phyloP scores from a whole-genome alignment of 495 filamentous ascomycete genomes.

The Talaromyces nanjingensis region DNA sequence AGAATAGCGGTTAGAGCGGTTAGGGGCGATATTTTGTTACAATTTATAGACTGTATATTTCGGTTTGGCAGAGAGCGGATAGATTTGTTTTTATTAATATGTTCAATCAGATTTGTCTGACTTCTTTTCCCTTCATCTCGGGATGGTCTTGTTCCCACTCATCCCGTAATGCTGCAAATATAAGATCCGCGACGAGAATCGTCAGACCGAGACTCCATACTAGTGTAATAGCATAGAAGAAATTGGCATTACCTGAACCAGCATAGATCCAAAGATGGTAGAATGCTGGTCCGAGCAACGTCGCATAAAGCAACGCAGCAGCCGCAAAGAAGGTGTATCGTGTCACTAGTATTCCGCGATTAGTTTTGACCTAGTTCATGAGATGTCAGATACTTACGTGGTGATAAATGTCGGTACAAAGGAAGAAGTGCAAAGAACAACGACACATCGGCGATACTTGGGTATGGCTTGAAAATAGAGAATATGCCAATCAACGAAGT shows the following conservation, averaged over 20 bases:
- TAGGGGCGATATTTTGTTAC: neutral
- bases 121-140: slow-evolving; percentile 79
- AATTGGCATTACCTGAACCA: slow-evolving; percentile 95
- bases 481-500: slow-evolving; percentile 79
- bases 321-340: slow-evolving; percentile 85
- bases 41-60: neutral
- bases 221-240: slow-evolving; percentile 97
- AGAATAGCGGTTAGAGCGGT: neutral
- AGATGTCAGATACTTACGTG: slow-evolving; percentile 47
- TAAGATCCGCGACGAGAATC: slow-evolving; percentile 68
- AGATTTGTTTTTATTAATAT: slow-evolving; percentile 9
- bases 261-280: slow-evolving; percentile 99
- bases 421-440: slow-evolving; percentile 77
- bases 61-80: neutral
- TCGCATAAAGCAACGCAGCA: slow-evolving; percentile 76
- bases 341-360: slow-evolving; percentile 53
- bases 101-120: slow-evolving; percentile 65
- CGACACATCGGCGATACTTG: slow-evolving; percentile 79
- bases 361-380: neutral
- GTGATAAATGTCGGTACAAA: slow-evolving; percentile 90
- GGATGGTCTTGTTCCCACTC: slow-evolving; percentile 93
- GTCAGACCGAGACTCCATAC: slow-evolving; percentile 91
- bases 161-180: slow-evolving; percentile 84
- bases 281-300: slow-evolving; percentile 86
- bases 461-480: slow-evolving; percentile 92